Base-by-base conservation (phyloP, 1,139 yeast species). In the Saccharomycopsis hybrid region DNA sequence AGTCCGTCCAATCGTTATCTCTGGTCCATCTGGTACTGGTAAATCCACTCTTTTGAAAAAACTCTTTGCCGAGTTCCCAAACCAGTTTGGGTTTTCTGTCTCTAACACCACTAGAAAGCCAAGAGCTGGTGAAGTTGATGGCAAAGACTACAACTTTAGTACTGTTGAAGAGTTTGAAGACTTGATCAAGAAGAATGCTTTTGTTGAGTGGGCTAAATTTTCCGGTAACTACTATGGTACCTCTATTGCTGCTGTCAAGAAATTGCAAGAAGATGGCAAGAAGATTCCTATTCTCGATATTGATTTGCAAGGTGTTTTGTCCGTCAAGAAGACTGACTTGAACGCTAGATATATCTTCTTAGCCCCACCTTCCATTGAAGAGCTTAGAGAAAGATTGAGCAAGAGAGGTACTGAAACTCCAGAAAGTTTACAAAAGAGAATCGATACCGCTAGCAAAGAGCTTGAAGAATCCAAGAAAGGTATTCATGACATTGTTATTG, bases 161-260 rank as follows among this genome's bases (percentile, higher is more conserved):
- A 76, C 85, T 28, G 89, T 84, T 49, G 94, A 85, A 13, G 78
- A 78, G 54, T 92, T 92, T 77, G 76, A 87, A 68, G 65, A 73
- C 58, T 74, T 87, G 66, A 87, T 92, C 57, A 82, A 74, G 9
- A 80, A 79, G 41, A 72, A 78, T 47, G 85, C 83, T 57, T 94
- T 92, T 69, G 82, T 92, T 60, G 99, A 92, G 69, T 88, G 96
- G 95, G 98, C 99, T 8, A 94, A 88, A 68, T 92, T 92, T 65
- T 87, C 96, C 7, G 97, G 97, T 46, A 92, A 94, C 75, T 89
- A 85, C 74, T 92, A 92, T 68, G 99, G 99, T 55, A 92, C 98
- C 51, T 75, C 96, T 45, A 74, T 87, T 59, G 83, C 80, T 62
- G 82, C 96, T 32, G 97, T 92, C 52, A 77, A 85, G 61, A 85